phyloP scores from a whole-genome alignment of 441 rosid genomes.

The Theobroma grandiflorum region DNA sequence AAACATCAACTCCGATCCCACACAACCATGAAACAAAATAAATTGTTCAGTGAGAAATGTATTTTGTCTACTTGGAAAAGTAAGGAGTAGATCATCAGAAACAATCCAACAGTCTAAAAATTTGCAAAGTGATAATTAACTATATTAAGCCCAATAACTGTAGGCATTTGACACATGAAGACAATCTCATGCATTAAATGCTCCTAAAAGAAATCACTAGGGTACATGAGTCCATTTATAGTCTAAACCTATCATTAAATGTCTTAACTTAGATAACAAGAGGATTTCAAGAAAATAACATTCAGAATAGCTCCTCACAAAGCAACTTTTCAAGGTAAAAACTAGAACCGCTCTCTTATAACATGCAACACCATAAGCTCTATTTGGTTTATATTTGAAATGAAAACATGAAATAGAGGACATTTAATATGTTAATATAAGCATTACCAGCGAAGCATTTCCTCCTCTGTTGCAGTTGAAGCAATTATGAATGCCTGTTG shows the following conservation, averaged over 20 bases:
- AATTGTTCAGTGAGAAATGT: neutral
- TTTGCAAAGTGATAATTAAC: constrained; percentile 12
- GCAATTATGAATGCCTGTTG: constrained; percentile 94
- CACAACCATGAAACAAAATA: neutral
- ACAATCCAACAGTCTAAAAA: constrained; percentile 2
- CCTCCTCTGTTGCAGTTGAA: constrained; percentile 87
- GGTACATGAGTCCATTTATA: neutral
- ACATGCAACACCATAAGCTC: neutral
- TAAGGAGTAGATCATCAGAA: neutral
- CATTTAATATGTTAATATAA: neutral
- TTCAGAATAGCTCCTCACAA: neutral
- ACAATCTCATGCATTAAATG: neutral
- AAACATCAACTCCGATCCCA: neutral
- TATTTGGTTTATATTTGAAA: constrained; percentile 7
- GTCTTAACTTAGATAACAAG: neutral
- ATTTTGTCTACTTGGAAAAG: neutral
- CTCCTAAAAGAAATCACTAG: neutral
- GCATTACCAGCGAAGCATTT: constrained; percentile 88
- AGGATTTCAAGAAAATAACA: neutral
- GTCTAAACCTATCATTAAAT: constrained; percentile 6
- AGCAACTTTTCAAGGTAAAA: neutral
- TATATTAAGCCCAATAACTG: neutral
- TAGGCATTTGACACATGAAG: neutral
- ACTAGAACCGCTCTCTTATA: neutral
- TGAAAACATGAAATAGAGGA: neutral